Base-by-base conservation (phyloP, 345 rosid genomes). In the Aquilaria malaccensis region DNA sequence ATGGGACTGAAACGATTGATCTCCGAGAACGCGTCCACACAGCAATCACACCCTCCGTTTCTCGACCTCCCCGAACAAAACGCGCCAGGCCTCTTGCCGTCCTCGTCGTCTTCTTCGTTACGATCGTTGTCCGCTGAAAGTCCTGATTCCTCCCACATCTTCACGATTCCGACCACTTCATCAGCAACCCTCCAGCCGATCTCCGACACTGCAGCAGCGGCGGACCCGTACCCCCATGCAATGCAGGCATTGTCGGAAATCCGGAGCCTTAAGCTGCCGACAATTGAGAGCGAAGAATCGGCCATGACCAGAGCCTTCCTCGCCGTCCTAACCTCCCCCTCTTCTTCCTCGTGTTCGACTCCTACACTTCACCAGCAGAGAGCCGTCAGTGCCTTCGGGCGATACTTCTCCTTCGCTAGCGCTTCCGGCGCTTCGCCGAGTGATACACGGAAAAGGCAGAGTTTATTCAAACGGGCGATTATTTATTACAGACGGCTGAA, bases 31-130 rank as follows among this genome's bases (percentile, higher is more conserved):
- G 80, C 85, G 66, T 62, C 85, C 67, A 60, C 71, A 7, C 68
- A 73, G 51, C 83, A 72, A 65, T 63, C 72, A 59, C 81, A 80
- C 13, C 2, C 58, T 4, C 43, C 58, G 3, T 12, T 78, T 9
- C 54, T 30, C 32, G 43, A 37, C 43, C 43, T 37, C 5, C 4
- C 43, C 43, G 7, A 37, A 37, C 43, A 5, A 37, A 37, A 37
- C 43, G 43, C 43, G 22, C 22, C 22, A 22, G 22, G 22, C 22
- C 22, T 22, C 22, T 22, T 22, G 22, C 22, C 73, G 11, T 76
- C 89, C 5, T 81, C 96, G 0, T 88, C 98, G 30, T 85, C 98
- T 0, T 92, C 96, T 0, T 83, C 98, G 11, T 58, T 82, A 56
- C 74, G 81, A 78, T 85, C 96, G 10, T 67, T 80, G 9, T 76